Evolutionary conservation across 306 rosid genomes (phyloP).

Genomic region (Hippophae rhamnoides): DNA sequence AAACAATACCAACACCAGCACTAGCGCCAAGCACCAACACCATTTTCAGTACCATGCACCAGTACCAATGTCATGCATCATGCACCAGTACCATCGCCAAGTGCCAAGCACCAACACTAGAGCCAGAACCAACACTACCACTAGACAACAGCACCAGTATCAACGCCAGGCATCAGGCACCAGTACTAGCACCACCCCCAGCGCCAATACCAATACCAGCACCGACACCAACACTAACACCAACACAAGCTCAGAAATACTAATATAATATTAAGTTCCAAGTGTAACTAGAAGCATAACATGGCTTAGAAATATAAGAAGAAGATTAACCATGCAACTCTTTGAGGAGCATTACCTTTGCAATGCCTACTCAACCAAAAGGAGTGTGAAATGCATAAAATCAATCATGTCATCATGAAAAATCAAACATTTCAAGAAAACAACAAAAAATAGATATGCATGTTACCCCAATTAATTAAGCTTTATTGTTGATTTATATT

Average conservation of each 20-base stretch:
- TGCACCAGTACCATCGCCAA: too few relatives aligned
- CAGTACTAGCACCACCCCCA: too few relatives aligned
- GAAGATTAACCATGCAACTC: conserved; percentile 64
- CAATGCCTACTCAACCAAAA: conserved; percentile 22
- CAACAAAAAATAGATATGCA: conserved; percentile 7
- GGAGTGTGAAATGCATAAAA: not conserved
- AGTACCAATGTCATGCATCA: too few relatives aligned
- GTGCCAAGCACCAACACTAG: too few relatives aligned
- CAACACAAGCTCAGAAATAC: too few relatives aligned
- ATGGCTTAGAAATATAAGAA: conserved; percentile 37
- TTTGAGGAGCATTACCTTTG: conserved; percentile 41
- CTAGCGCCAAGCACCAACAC: too few relatives aligned
- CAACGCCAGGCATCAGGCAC: too few relatives aligned
- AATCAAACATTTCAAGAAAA: conserved; percentile 2
- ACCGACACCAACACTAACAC: too few relatives aligned
- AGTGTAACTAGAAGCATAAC: conserved; percentile 30
- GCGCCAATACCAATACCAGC: too few relatives aligned
- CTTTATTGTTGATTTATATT: conserved; percentile 84
- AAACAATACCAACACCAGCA: fast-evolving
- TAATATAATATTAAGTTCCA: too few relatives aligned
- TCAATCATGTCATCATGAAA: not conserved
- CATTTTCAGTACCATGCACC: too few relatives aligned
- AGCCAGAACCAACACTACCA: too few relatives aligned
- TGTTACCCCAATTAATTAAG: conserved; percentile 67
- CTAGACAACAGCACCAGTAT: fast-evolving